These are phyloP conservation scores for Euphorbia pulcherrima DNA, from an alignment of 345 rosid genomes.

Conservation along the genomic window DNA sequence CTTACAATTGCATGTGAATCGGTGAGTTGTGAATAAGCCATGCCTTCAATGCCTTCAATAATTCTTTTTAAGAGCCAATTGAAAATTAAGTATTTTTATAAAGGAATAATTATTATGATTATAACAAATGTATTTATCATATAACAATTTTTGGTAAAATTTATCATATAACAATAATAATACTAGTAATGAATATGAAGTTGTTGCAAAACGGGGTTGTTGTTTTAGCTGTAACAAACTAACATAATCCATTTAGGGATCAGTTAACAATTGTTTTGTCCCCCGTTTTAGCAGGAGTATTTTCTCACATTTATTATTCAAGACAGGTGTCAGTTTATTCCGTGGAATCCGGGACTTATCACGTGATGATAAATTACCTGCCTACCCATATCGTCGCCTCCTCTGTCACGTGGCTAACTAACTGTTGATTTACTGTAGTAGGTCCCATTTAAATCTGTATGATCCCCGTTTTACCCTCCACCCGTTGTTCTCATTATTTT, in stretches of 20 bases:
- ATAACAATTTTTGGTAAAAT: too few relatives aligned
- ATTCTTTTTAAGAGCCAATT: too few relatives aligned
- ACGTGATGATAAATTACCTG: conserved; percentile 50
- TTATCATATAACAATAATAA: too few relatives aligned
- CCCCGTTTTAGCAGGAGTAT: not conserved
- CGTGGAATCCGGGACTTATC: conserved; percentile 38
- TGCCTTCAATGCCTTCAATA: too few relatives aligned
- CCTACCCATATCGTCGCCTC: conserved; percentile 31
- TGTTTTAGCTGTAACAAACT: conserved; percentile 38
- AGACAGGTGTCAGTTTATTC: conserved; percentile 31
- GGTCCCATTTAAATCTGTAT: conserved; percentile 30
- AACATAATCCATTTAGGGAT: conserved; percentile 64
- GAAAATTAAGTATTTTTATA: too few relatives aligned
- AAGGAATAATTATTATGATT: too few relatives aligned
- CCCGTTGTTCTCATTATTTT: not conserved
- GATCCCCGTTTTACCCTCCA: conserved; percentile 21
- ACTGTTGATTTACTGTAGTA: conserved; percentile 18
- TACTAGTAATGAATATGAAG: too few relatives aligned
- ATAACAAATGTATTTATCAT: too few relatives aligned
- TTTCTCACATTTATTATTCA: too few relatives aligned
- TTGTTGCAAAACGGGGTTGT: conserved; percentile 4
- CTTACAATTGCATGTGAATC: too few relatives aligned
- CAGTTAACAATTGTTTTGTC: conserved; percentile 40
- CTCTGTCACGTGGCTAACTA: conserved; percentile 76
- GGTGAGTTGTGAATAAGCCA: too few relatives aligned